Conservation (phyloP, 768 basidiomycete species). For the Psilocybe cyanescens region DNA sequence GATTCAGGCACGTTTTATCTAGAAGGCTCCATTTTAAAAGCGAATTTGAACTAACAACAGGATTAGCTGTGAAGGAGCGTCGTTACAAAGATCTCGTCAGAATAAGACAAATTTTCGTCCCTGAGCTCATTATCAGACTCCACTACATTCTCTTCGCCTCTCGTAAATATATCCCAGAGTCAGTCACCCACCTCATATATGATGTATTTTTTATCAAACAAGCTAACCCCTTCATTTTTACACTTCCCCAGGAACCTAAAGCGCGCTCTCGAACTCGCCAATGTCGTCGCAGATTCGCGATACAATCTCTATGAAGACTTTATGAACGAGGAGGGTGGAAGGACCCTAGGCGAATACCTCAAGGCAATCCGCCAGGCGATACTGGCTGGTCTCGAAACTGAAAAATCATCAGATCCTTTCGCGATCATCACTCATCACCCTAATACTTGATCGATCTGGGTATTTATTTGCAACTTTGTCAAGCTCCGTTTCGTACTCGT, state of each 20-base stretch:
- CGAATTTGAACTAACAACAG: too few species aligned
- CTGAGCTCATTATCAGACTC: conserved; percentile 86
- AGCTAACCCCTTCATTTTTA: background rate
- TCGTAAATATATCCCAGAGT: conserved; percentile 67
- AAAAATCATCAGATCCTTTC: conserved; percentile 82
- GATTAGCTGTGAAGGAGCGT: conserved; percentile 23
- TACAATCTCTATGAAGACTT: conserved; percentile 89
- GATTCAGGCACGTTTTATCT: conserved; percentile 37
- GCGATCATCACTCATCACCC: conserved; percentile 36
- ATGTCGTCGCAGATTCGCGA: conserved; percentile 85
- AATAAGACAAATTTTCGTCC: conserved; percentile 89
- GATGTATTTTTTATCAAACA: background rate
- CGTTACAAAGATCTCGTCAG: conserved; percentile 70
- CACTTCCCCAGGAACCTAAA: conserved; percentile 67
- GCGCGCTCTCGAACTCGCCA: conserved; percentile 75
- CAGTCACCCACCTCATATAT: conserved; percentile 23
- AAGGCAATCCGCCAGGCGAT: conserved; percentile 72
- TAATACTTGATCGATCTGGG: background rate
- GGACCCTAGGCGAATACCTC: conserved; percentile 74
- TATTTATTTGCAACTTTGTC: background rate
- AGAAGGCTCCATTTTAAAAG: too few species aligned
- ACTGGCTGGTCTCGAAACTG: conserved; percentile 70
- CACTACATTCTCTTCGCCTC: conserved; percentile 76
- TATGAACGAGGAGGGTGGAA: conserved; percentile 59
- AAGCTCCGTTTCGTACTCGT: background rate